Evolutionary conservation across 306 rosid species (phyloP).

Genomic region (Dalbergia cultrata): DNA sequence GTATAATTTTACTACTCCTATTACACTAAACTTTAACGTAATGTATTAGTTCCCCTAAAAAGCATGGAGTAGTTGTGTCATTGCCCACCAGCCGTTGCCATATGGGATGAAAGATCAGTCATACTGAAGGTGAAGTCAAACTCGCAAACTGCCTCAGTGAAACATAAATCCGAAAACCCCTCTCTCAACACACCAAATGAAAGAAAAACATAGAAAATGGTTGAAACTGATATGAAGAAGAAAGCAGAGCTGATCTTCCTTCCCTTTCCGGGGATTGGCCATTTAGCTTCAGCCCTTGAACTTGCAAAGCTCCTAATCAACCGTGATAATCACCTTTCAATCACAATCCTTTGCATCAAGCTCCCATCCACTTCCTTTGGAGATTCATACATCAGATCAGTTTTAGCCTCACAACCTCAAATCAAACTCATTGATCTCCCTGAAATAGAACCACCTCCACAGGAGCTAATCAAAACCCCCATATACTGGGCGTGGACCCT

Average conservation of each 20-base stretch:
- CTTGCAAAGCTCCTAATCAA: neutral
- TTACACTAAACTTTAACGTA: too few species aligned
- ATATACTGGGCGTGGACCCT: neutral
- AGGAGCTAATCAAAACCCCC: neutral
- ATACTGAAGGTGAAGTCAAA: too few species aligned
- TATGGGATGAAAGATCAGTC: too few species aligned
- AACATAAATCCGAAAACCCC: too few species aligned
- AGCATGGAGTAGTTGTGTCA: too few species aligned
- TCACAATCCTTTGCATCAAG: neutral
- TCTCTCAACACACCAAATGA: too few species aligned
- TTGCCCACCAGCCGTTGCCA: too few species aligned
- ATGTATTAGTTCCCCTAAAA: too few species aligned
- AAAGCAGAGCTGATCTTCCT: neutral
- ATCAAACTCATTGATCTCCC: neutral
- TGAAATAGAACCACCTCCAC: neutral
- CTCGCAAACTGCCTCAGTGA: too few species aligned
- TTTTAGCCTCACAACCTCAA: neutral
- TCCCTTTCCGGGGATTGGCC: neutral
- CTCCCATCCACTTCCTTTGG: neutral
- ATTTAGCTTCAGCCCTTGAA: neutral
- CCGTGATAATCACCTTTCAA: neutral
- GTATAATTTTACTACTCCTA: too few species aligned
- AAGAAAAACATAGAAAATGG: neutral
- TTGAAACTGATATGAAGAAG: neutral
- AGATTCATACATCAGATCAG: neutral